Base-by-base conservation (phyloP, 768 basidiomycete species). In the Agaricus blazei region DNA sequence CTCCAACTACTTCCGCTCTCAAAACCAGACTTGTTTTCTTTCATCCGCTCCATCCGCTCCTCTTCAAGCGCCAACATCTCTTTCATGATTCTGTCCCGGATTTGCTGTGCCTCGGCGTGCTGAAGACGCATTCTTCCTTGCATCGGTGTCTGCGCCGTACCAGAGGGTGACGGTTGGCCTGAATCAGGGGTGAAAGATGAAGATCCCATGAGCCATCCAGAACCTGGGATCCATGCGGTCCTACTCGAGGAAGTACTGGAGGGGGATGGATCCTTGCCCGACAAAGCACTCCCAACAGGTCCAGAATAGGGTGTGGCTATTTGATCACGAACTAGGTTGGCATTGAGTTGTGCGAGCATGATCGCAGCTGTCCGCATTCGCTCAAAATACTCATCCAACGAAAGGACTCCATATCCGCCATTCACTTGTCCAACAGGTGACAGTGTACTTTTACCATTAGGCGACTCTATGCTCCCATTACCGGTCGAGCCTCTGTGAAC, bases 31-130 rank as follows among this genome's bases (percentile, higher is more conserved):
- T 89, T 87, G 58, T 77, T 79, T 61, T 84, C 84, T 56, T 80
- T 78, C 95, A 96, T 98, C 19, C 94, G 81, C 57, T 89, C 84
- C 86, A 99, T 95, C 26, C 97, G 82, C 68, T 98, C 93, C 67
- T 98, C 95, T 70, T 99, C 97, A 27, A 99, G 74, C 24, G 93
- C 79, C 59, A 98, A 76, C 97, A 99, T 99, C 76, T 99, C 97
- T 62, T 89, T 84, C 97, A 99, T 99, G 58, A 99, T 99, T 23
- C 94, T 81, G 61, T 93, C 89, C 14, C 93, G 82, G 61, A 99
- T 99, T 1, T 89, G 88, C 0, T 89, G 78, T 3, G 95, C 96
- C 68, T 98, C 93, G 2, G 84, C 75, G 15, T 83, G 77, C 59
- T 91, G 87, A 24, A 99, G 74, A 50, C 82, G 87, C 77, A 87